These are phyloP conservation scores for Mollisia scopiformis DNA, from an alignment of 2,329 filamentous ascomycete genomes.

Conservation along the genomic window DNA sequence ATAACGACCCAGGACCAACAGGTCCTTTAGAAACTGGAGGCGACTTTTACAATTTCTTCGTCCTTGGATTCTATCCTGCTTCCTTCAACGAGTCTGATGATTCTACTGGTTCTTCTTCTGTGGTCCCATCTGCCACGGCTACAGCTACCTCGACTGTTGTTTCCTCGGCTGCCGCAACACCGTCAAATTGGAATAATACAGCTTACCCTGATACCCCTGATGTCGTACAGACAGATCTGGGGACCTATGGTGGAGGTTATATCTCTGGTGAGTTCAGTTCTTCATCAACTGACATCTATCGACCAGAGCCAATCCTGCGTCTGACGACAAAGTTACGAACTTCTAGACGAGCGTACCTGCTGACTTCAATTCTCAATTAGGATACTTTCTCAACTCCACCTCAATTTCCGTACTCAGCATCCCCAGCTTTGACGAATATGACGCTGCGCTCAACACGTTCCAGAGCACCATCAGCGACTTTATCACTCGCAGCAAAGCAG, in stretches of 20 bases:
- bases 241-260: constrained; percentile 20
- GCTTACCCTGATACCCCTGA: constrained; percentile 8
- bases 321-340: background rate
- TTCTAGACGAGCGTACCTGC: no score
- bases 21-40: constrained; percentile 28
- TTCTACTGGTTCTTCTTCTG: background rate
- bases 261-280: constrained; percentile 30
- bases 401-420: constrained; percentile 40
- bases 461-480: constrained; percentile 34
- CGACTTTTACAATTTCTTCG: constrained; percentile 33
- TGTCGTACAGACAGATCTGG: constrained; percentile 23
- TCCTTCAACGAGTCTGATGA: constrained; percentile 8
- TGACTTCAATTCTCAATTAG: background rate
- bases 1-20: constrained; percentile 30
- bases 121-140: background rate
- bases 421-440: constrained; percentile 39
- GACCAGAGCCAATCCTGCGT: no score
- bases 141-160: background rate
- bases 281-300: constrained; percentile 20
- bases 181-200: background rate
- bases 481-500: constrained; percentile 47
- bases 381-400: background rate
- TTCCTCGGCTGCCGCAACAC: background rate
- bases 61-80: constrained; percentile 24
- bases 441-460: constrained; percentile 17